Base-by-base conservation (phyloP, 2,329 filamentous ascomycete genomes). In the Xylariaceae sp. region DNA sequence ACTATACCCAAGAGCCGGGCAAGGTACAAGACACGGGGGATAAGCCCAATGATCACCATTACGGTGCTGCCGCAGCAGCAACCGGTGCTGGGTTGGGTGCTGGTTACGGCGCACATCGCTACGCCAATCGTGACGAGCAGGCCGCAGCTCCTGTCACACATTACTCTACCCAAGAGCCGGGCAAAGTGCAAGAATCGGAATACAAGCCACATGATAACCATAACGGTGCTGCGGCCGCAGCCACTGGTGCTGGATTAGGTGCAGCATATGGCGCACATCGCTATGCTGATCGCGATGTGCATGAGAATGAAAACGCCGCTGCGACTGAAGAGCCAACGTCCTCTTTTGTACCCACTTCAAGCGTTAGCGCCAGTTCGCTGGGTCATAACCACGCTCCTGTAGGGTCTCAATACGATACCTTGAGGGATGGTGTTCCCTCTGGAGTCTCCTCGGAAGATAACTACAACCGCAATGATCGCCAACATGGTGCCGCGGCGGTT, bases 241-340 rank as follows among this genome's bases (percentile, higher is more conserved):
- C 33, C 33, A 22, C 38, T 3, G 52, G 51, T 18, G 55, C 47
- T 7, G 55, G 53, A 2, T 14, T 31, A 6, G 17, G 34, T 16
- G 45, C 45, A 6, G 47, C 47, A 3, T 51, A 57, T 11, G 51
- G 51, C 13, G 40, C 14, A 33, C 41, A 52, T 28, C 48, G 50
- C 19, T 44, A 57, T n/a, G 48, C 51, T 13, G 41, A 42, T n/a
- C 48, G 42, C 14, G 41, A 51, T n/a, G n/a, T n/a, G n/a, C n/a
- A n/a, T n/a, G n/a, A n/a, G n/a, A n/a, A n/a, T n/a, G n/a, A n/a
- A n/a, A n/a, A n/a, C n/a, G n/a, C n/a, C n/a, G 22, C 22, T 28
- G 7, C 22, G 4, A 28, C 22, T 7, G 22, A 28, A 28, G 7
- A 28, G 4, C 7, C 22, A 5, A 5, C 22, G 7, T 28, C 22